Evolutionary conservation across 1,284 basidiomycete genomes (phyloP).

Genomic region (Fomitiporia mediterranea): DNA sequence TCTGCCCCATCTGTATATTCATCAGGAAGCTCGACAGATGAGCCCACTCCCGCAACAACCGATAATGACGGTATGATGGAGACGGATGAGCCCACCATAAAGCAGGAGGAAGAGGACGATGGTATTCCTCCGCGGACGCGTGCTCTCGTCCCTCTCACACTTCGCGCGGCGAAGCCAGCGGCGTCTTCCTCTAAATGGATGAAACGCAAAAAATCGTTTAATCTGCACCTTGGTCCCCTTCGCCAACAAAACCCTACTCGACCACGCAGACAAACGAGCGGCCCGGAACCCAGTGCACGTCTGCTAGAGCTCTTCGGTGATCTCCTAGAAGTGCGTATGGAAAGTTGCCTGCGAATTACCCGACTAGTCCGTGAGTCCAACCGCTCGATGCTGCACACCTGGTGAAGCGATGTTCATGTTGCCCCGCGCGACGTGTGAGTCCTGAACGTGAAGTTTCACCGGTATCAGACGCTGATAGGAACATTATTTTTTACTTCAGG

Average conservation of each 20-base stretch:
- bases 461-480: no score
- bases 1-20: slow-evolving; percentile 25
- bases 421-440: not conserved
- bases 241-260: slow-evolving; percentile 26
- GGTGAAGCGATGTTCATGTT: slow-evolving; percentile 1
- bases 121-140: not conserved
- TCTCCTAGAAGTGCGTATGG: slow-evolving; percentile 68
- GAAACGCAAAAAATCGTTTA: slow-evolving; percentile 44
- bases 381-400: slow-evolving; percentile 23
- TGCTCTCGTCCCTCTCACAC: slow-evolving; percentile 11
- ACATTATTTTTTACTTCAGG: no score
- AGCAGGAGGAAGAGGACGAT: slow-evolving; percentile 17
- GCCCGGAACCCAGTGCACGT: slow-evolving; percentile 40
- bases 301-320: slow-evolving; percentile 64
- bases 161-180: slow-evolving; percentile 21
- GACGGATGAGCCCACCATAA: not conserved
- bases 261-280: slow-evolving; percentile 19
- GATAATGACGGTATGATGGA: not conserved
- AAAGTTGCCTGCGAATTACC: slow-evolving; percentile 63
- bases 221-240: slow-evolving; percentile 44
- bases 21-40: slow-evolving; percentile 23
- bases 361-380: slow-evolving; percentile 52
- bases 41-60: slow-evolving; percentile 16
- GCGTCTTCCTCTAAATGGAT: slow-evolving; percentile 35
- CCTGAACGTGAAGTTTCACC: not conserved